Conservation (phyloP, 768 basidiomycete species). For the Leccinum olivaceopallidum region DNA sequence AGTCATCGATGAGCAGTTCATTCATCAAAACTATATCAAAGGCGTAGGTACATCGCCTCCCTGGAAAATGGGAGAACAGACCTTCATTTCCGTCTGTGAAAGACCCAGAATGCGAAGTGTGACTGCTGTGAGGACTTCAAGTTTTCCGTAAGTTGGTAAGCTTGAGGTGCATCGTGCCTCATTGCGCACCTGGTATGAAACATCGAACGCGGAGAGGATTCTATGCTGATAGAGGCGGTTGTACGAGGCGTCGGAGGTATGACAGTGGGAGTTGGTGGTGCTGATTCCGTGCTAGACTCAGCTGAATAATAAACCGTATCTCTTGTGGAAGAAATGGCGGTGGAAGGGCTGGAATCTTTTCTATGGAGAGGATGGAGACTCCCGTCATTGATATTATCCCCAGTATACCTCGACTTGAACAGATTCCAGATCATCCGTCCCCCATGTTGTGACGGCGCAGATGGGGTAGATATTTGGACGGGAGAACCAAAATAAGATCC, state of each 20-base stretch:
- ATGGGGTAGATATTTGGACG: neutral
- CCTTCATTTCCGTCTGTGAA: slow-evolving; percentile 11
- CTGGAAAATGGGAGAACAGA: neutral
- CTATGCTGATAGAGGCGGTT: too few relatives aligned
- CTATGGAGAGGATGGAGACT: neutral
- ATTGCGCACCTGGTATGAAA: slow-evolving; percentile 10
- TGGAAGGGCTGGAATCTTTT: neutral
- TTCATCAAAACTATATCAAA: slow-evolving; percentile 5
- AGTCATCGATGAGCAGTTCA: slow-evolving; percentile 8
- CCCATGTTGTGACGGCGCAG: neutral
- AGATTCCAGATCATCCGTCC: neutral
- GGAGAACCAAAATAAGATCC: slow-evolving; percentile 17
- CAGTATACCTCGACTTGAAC: neutral
- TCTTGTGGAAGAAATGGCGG: neutral
- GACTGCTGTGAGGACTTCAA: slow-evolving; percentile 14
- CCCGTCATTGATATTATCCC: neutral
- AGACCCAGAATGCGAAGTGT: slow-evolving; percentile 12
- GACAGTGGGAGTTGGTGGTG: slow-evolving; percentile 10
- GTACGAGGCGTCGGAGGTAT: slow-evolving; percentile 1
- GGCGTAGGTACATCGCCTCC: neutral
- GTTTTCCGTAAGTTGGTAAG: neutral
- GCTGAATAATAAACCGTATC: slow-evolving; percentile 13
- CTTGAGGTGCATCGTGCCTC: neutral
- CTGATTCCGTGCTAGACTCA: slow-evolving; percentile 10
- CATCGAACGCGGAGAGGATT: slow-evolving; percentile 5